A percentile compares a stretch with the other conserved stretches of the same genome.
phyloP scores from a whole-genome alignment of 192 early-diverging fungal genomes.

The Gaertneriomyces semiglobifer region DNA sequence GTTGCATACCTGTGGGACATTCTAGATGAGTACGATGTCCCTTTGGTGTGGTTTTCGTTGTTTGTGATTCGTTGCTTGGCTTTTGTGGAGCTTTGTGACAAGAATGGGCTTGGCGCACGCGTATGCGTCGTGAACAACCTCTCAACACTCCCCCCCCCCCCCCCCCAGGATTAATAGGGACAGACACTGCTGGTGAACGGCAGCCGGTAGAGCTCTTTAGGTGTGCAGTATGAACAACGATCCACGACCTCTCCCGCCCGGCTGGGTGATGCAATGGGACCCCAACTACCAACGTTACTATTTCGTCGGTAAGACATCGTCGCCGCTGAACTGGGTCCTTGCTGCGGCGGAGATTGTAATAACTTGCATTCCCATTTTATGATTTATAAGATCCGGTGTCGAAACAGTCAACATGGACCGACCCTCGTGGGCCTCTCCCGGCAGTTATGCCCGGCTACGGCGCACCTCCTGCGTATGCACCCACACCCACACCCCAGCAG shows the following conservation, averaged over 20 bases:
- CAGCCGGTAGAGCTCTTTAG: too few relatives aligned
- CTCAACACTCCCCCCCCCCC: too few relatives aligned
- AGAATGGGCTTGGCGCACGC: too few relatives aligned
- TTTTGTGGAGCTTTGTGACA: too few relatives aligned
- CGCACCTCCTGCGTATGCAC: background rate
- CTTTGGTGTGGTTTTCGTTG: too few relatives aligned
- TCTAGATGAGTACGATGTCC: too few relatives aligned
- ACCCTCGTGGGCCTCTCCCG: background rate
- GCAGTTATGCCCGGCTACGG: background rate
- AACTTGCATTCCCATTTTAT: background rate
- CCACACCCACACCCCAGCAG: background rate
- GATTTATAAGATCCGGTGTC: background rate
- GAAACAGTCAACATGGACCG: slow-evolving; percentile 4
- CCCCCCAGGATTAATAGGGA: too few relatives aligned
- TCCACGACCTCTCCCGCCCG: slow-evolving; percentile 28
- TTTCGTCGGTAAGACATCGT: slow-evolving; percentile 26
- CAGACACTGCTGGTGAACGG: too few relatives aligned
- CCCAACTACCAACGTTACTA: slow-evolving; percentile 29
- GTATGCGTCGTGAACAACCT: too few relatives aligned
- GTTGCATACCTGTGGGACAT: too few relatives aligned
- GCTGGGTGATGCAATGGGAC: slow-evolving; percentile 34
- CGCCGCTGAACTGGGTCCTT: background rate
- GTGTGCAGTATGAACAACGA: background rate
- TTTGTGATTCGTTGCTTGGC: too few relatives aligned
- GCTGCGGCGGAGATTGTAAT: background rate